Conservation (phyloP, 805 yeast species). For the Lachancea waltii region DNA sequence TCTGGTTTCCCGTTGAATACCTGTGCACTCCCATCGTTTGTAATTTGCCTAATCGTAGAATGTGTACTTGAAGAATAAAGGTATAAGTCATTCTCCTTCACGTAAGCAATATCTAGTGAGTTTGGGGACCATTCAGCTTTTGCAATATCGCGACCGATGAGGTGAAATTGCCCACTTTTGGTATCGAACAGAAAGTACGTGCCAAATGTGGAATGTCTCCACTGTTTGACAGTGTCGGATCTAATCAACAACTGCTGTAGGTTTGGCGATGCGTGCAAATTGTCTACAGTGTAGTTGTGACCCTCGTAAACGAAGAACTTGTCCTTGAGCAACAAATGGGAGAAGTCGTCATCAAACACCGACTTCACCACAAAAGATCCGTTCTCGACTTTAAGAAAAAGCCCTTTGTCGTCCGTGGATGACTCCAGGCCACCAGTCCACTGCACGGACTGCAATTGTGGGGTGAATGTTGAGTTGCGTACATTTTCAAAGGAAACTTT, state of each 20-base stretch:
- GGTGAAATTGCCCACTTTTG: slow-evolving; percentile 18
- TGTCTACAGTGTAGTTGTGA: slow-evolving; percentile 41
- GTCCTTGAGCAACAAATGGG: slow-evolving; percentile 45
- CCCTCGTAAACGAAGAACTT: slow-evolving; percentile 38
- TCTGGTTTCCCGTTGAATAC: slow-evolving; percentile 86
- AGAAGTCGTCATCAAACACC: slow-evolving; percentile 33
- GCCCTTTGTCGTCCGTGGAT: slow-evolving; percentile 51
- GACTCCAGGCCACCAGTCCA: slow-evolving; percentile 60
- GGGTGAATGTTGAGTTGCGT: slow-evolving; percentile 51
- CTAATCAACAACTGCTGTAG: slow-evolving; percentile 50
- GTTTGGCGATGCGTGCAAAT: slow-evolving; percentile 61
- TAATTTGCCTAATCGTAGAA: slow-evolving; percentile 40
- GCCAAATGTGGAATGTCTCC: slow-evolving; percentile 47
- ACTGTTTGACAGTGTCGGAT: slow-evolving; percentile 54
- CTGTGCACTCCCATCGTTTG: slow-evolving; percentile 62
- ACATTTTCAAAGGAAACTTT: slow-evolving; percentile 38
- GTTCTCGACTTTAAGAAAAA: slow-evolving; percentile 48
- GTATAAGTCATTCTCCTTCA: slow-evolving; percentile 63
- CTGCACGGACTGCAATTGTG: slow-evolving; percentile 50
- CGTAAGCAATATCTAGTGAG: slow-evolving; percentile 59
- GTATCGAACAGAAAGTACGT: slow-evolving; percentile 39
- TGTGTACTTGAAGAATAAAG: slow-evolving; percentile 36
- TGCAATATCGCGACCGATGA: slow-evolving; percentile 33
- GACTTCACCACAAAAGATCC: slow-evolving; percentile 52
- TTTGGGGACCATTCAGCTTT: slow-evolving; percentile 70